Evolutionary conservation across 2,329 filamentous ascomycete species (phyloP), one percentile per base, ranked within the genome.

Genomic region (Pestalotiopsis sp.): DNA sequence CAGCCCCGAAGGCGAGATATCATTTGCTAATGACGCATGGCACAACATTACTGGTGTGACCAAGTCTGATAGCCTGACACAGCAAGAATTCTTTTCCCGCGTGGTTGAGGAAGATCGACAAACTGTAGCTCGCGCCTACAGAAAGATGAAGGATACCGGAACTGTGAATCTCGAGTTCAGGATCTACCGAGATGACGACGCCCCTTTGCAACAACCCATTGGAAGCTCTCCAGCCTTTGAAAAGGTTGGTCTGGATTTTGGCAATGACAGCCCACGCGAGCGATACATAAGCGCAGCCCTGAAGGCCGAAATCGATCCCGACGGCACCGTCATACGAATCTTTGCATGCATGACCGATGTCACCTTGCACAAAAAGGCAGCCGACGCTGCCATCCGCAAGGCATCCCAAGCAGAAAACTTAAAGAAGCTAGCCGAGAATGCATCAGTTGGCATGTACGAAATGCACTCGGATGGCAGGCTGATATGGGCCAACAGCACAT

Each of bases 11-110:
- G 91, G 91, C 13, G 85, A 86, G 52, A 86, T 94, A 67, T 88
- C 85, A 0, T 93, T 91, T 75, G 91, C 90, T 68, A 94, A 94
- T 73, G 87, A 92, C 63, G 88, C 89, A 9, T 94, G 84, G 81
- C 82, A 85, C 71, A 81, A 82, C 52, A 85, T 88, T 44, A 86
- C 84, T 1, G 84, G 84, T 1, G 79, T 81, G 60, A 75, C 81
- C 48, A 76, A 71, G 69, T 68, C 71, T 7, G 78, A 76, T 17
- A 70, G 75, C 6, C 73, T 80, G 17, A 71, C 71, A 3, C 70
- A 75, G 9, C 72, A 78, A 56, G 80, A 78, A 6, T 79, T 86
- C 58, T 72, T 85, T 6, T 78, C 81, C 5, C 83, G 79, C 22
- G 80, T 85, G 2, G 77, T 83, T 2, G 82, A 84, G 22, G 82